Evolutionary conservation across 1,284 basidiomycete genomes (phyloP), one percentile per base, ranked within the genome.

Genomic region (Exobasidium cylindrosporum): DNA sequence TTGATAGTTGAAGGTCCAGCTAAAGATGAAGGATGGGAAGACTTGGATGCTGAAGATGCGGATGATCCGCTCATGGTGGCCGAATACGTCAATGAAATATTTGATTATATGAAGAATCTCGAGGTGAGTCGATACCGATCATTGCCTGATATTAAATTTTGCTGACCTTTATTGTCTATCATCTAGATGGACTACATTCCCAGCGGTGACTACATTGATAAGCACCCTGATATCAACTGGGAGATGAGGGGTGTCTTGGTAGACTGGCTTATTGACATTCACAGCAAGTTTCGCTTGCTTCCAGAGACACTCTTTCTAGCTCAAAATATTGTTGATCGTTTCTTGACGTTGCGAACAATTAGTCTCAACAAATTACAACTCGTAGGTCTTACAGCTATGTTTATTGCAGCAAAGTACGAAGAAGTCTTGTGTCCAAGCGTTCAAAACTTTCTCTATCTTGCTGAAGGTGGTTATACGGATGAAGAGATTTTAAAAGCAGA

Each of bases 181-280:
- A 50, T 28, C 26, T 26, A 65, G 59, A 13, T 58, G 46, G 54
- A 71, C 64, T 72, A 73, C 64, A 74, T 79, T 73, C 76, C 77
- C 54, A 76, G 69, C 60, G 68, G 69, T 32, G 67, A 73, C 53
- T 79, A 79, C 67, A 79, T 79, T 69, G 57, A 62, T 21, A 61
- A 66, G 56, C 77, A 79, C 60, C 64, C 67, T 13, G 77, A 79
- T 54, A 65, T 79, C 67, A 73, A 70, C 66, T 79, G 77, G 77
- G 64, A 72, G 29, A 60, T 75, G 26, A 91, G 93, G 24, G 90
- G 90, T 17, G 91, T 97, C 68, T 86, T 98, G 32, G 89, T 90
- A 65, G 95, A 98, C 84, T 97, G 95, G 96, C 85, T 98, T 63
- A 89, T 98, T 69, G 93, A 97, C 82, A 89, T 97, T 24, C 95